These are phyloP conservation scores for Boletus eberwhitei DNA, from an alignment of 768 basidiomycete genomes.

Conservation along the genomic window DNA sequence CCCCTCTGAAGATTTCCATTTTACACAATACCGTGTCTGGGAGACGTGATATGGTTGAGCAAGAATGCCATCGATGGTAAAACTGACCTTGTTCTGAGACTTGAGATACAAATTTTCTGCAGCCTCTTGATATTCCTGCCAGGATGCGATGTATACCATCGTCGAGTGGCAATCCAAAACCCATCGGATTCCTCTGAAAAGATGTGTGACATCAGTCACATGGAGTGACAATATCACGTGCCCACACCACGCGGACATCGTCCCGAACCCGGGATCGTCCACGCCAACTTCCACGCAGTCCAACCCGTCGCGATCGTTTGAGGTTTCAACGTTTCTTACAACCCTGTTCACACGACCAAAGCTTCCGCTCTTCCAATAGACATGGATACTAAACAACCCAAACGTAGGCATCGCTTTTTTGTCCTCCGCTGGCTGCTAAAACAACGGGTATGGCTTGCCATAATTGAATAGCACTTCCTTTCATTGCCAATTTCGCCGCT, in stretches of 20 bases:
- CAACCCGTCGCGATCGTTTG: no score
- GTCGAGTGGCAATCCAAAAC: constrained; percentile 32
- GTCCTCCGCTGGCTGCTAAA: neutral
- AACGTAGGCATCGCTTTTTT: constrained; percentile 21
- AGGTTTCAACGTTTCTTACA: neutral
- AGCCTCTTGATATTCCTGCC: constrained; percentile 89
- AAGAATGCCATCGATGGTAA: neutral
- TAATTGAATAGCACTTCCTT: constrained; percentile 63
- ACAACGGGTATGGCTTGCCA: constrained; percentile 3
- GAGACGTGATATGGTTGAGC: neutral
- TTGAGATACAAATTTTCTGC: constrained; percentile 81
- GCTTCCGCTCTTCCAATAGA: neutral
- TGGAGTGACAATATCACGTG: constrained; percentile 11
- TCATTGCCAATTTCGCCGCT: constrained; percentile 86
- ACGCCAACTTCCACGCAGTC: neutral
- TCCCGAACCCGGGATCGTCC: neutral
- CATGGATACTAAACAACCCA: constrained; percentile 33
- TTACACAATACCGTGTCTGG: constrained; percentile 87
- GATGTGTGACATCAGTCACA: constrained; percentile 20
- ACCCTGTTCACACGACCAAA: neutral
- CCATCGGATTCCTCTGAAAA: neutral
- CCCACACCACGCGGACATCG: neutral
- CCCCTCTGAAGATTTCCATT: constrained; percentile 84
- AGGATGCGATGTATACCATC: constrained; percentile 88
- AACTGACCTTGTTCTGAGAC: constrained; percentile 70